These are phyloP conservation scores for Fabrea salina DNA, from an alignment of 169 alveolate species.

Conservation along the genomic window DNA sequence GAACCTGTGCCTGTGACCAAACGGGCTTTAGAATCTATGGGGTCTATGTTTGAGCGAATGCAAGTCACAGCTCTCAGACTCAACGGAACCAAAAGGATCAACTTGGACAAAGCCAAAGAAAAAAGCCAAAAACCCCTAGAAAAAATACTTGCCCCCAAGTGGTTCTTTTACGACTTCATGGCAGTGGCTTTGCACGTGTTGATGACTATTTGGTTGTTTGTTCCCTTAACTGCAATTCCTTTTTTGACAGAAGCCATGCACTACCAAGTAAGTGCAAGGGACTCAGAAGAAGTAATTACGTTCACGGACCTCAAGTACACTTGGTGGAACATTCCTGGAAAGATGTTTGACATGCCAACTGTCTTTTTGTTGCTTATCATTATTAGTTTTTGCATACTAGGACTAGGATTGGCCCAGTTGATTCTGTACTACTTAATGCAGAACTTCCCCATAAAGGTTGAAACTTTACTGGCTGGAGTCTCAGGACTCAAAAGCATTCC, in stretches of 20 bases:
- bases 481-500: background rate
- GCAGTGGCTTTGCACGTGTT: background rate
- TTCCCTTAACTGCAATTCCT: background rate
- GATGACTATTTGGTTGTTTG: background rate
- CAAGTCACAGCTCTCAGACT: background rate
- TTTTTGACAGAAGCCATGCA: background rate
- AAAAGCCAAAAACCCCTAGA: background rate
- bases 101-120: background rate
- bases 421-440: background rate
- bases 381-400: background rate
- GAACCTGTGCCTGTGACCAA: background rate
- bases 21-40: background rate
- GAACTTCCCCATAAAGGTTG: background rate
- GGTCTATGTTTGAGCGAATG: background rate
- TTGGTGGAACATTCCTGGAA: background rate
- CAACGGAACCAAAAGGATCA: background rate
- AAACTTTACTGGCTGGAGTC: background rate
- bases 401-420: background rate
- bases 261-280: background rate
- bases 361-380: background rate
- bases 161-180: background rate
- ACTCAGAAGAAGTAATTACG: background rate
- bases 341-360: background rate
- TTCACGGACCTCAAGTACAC: background rate
- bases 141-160: background rate